Conservation (phyloP, 805 yeast genomes). For the Alloascoidea hylecoeti region DNA sequence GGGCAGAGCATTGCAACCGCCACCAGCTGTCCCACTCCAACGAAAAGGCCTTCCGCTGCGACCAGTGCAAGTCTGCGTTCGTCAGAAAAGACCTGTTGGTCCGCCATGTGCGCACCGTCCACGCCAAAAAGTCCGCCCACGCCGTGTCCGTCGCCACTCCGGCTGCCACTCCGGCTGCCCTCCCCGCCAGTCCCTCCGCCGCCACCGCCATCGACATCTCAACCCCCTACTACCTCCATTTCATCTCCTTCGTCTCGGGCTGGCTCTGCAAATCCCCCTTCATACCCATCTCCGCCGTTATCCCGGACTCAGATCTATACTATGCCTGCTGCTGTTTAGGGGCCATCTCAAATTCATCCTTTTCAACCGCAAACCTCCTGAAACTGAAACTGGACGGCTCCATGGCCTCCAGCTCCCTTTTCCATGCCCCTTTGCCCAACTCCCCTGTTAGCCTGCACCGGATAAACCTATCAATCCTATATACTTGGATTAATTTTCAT, state of each 20-base stretch:
- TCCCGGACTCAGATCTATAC: neutral
- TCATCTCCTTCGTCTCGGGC: neutral
- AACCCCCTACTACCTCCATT: neutral
- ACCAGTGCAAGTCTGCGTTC: constrained; percentile 54
- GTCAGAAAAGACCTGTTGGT: constrained; percentile 68
- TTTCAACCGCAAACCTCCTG: too few species aligned
- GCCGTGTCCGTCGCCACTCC: neutral
- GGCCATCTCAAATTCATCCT: too few species aligned
- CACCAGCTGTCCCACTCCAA: constrained; percentile 74
- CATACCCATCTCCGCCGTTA: neutral
- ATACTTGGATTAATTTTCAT: too few species aligned
- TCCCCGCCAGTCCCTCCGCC: too few species aligned
- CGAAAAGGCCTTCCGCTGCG: constrained; percentile 68
- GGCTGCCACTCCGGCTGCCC: neutral
- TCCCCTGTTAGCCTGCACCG: too few species aligned
- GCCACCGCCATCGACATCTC: too few species aligned
- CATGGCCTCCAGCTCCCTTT: too few species aligned
- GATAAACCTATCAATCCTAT: too few species aligned
- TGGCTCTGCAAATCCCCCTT: neutral
- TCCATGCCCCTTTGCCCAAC: too few species aligned
- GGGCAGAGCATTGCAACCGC: constrained; percentile 65
- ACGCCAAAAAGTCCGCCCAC: constrained; percentile 16
- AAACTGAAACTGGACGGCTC: too few species aligned
- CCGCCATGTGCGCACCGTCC: constrained; percentile 71
- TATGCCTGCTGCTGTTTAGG: too few species aligned